Conservation (phyloP, 345 rosid species). For the Noccaea bulbosa region DNA sequence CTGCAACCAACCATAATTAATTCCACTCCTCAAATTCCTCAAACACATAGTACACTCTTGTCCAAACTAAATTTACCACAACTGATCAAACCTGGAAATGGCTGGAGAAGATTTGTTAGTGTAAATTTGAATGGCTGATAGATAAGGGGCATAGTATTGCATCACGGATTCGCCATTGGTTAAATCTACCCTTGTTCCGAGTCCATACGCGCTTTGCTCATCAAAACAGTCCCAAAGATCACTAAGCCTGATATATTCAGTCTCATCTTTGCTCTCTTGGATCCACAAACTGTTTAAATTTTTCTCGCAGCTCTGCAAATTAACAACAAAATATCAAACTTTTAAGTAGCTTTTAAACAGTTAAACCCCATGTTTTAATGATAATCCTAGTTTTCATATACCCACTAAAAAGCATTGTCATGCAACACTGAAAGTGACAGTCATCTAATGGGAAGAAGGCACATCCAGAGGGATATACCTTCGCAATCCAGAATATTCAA, state of each 20-base stretch:
- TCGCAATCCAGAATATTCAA: constrained; percentile 24
- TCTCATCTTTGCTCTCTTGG: constrained; percentile 51
- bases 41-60: not conserved
- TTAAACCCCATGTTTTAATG: constrained; percentile 9
- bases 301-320: constrained; percentile 50
- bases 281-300: constrained; percentile 63
- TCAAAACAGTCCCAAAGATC: constrained; percentile 75
- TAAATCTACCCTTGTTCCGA: constrained; percentile 48
- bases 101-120: constrained; percentile 48
- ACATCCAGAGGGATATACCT: constrained; percentile 33
- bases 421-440: constrained; percentile 17
- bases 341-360: not conserved
- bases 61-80: not conserved
- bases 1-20: constrained; percentile 34
- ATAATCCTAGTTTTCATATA: not conserved
- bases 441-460: constrained; percentile 28
- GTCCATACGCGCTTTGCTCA: constrained; percentile 83
- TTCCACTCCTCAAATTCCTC: not conserved
- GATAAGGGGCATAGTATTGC: constrained; percentile 73
- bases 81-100: constrained; percentile 50
- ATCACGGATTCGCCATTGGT: constrained; percentile 45
- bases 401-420: constrained; percentile 1
- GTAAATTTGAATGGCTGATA: constrained; percentile 74
- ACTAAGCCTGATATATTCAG: constrained; percentile 58
- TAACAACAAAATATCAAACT: not conserved